phyloP scores from a whole-genome alignment of 768 basidiomycete genomes.

The Boletus tomentosulus region DNA sequence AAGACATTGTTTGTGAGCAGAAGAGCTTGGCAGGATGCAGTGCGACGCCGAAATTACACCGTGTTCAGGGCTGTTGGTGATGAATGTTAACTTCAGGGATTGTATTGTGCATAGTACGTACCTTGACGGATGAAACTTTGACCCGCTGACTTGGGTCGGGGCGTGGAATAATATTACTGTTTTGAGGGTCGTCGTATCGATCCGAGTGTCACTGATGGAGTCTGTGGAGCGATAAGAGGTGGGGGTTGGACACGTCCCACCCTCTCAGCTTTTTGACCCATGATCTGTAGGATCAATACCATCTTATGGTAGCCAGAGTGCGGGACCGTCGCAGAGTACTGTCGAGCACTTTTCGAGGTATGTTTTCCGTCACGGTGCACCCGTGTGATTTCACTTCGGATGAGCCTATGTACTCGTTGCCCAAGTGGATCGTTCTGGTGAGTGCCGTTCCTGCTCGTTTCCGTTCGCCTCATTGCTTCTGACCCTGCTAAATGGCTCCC shows the following conservation, averaged over 20 bases:
- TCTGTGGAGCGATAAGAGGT: constrained; percentile 19
- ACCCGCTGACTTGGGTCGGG: neutral
- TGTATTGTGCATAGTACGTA: neutral
- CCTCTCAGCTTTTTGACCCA: constrained; percentile 15
- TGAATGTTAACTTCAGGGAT: neutral
- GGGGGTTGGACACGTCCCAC: neutral
- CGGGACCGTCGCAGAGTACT: constrained; percentile 9
- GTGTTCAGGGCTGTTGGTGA: neutral
- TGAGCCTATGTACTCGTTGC: no score
- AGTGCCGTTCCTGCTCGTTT: neutral
- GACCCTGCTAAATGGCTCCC: no score
- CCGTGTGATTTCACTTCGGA: neutral
- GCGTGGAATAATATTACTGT: neutral
- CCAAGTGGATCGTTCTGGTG: neutral
- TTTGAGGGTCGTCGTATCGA: constrained; percentile 18
- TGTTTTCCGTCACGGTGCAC: neutral
- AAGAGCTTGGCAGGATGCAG: neutral
- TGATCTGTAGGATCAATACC: constrained; percentile 9
- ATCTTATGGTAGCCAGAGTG: neutral
- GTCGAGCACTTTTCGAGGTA: constrained; percentile 13
- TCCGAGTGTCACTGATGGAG: constrained; percentile 12
- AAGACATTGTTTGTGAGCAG: neutral
- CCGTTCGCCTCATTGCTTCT: neutral
- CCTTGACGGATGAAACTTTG: neutral
- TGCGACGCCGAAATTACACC: neutral